Evolutionary conservation across 2,329 filamentous ascomycete genomes (phyloP), one percentile per base, ranked within the genome.

Genomic region (Aspergillus sclerotialis): DNA sequence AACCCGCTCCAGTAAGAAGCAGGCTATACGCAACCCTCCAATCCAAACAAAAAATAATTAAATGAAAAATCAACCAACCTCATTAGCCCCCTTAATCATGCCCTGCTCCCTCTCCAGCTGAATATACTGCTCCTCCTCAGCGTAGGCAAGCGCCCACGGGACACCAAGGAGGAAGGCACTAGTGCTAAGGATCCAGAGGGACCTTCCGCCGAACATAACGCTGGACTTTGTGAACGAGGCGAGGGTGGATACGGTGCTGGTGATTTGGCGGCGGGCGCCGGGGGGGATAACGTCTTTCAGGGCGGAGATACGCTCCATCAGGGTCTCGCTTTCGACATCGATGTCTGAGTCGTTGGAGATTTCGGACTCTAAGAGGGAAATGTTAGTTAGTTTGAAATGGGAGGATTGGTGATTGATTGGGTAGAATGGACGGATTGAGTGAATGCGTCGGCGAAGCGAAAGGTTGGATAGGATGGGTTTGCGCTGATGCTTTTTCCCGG

Each of bases 71-170:
- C 30, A 40, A 65, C 70, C 52, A 54, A 82, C 78, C 71, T 94
- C 86, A 58, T 84, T 82, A 44, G 87, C 87, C 56, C 84, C 78
- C 76, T 94, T 86, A 64, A 92, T 84, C 86, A 94, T 92, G 64
- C 84, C 81, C 77, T 89, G 88, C 71, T 95, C 90, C 65, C 88
- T 80, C 78, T 98, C 92, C 87, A 95, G 93, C 72, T 94, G 90
- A 46, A 90, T 74, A 61, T 94, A 80, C 72, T 94, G 86, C 74
- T 95, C 88, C 72, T 98, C 92, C 73, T 98, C 92, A 45, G 84
- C 81, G 60, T 88, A 90, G 38, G 88, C 90, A 49, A 98, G 72
- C 39, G 88, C 89, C 73, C 88, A 96, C 36, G 92, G 92, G 33
- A 96, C 87, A 51, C 88, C 89, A 45, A 96, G 69, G 59, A 98